phyloP scores from a whole-genome alignment of 192 early-diverging fungal species.

The Coemansia sp. region DNA sequence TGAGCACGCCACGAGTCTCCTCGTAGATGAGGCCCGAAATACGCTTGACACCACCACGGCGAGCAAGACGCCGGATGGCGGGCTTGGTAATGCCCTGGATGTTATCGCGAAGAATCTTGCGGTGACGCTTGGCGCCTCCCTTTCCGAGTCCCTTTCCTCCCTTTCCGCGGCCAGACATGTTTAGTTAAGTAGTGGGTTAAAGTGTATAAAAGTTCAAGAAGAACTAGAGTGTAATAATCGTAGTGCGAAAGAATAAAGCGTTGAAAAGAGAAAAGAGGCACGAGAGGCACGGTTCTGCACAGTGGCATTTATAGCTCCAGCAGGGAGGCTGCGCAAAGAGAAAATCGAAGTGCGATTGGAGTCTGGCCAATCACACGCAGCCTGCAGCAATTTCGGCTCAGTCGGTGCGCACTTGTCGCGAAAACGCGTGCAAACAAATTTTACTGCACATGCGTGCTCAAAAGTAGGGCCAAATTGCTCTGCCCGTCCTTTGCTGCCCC shows the following conservation, averaged over 20 bases:
- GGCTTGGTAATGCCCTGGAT: constrained; percentile 94
- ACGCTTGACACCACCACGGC: constrained; percentile 99
- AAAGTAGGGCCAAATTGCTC: not conserved
- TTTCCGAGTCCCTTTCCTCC: constrained; percentile 99
- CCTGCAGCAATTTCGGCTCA: not conserved
- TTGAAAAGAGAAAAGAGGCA: constrained; percentile 5
- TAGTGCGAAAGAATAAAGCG: not conserved
- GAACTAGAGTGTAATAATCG: not conserved
- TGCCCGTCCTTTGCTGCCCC: not conserved
- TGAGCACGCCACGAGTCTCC: constrained; percentile 96
- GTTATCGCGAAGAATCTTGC: constrained; percentile 99
- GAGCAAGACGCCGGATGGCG: constrained; percentile 97
- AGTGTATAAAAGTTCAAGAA: not conserved
- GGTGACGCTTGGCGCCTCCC: constrained; percentile 99
- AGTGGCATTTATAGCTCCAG: constrained; percentile 11
- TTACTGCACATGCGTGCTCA: not conserved
- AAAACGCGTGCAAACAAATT: constrained; percentile 8
- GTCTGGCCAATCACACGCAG: constrained; percentile 18
- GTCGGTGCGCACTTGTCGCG: not conserved
- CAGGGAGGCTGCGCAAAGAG: constrained; percentile 1
- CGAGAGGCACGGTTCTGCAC: no score
- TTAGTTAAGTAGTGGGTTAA: constrained; percentile 72
- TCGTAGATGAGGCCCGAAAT: constrained; percentile 99
- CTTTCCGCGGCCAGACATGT: constrained; percentile 98
- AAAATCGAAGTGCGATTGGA: constrained; percentile 23